A percentile compares a stretch with the other conserved stretches of the same genome.
Conservation (phyloP, 2,329 filamentous ascomycete species). For the Trichoderma aggressivum region DNA sequence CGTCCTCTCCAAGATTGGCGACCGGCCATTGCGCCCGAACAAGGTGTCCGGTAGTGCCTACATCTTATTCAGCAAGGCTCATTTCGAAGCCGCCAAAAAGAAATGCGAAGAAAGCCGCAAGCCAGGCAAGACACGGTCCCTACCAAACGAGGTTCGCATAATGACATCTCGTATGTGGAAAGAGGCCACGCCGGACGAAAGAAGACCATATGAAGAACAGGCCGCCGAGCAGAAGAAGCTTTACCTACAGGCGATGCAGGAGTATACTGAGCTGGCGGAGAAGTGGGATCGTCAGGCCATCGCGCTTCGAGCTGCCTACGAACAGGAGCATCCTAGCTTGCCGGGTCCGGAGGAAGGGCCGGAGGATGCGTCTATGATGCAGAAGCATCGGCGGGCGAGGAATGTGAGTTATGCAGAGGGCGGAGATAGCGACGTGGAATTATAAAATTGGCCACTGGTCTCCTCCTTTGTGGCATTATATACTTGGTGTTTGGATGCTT, state of each 20-base stretch:
- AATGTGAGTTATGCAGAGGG: constrained; percentile 36
- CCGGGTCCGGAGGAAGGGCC: constrained; percentile 26
- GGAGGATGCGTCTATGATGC: constrained; percentile 23
- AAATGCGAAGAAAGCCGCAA: constrained; percentile 63
- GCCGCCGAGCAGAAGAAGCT: constrained; percentile 66
- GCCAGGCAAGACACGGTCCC: constrained; percentile 60
- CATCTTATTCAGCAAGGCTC: constrained; percentile 78
- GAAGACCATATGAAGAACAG: constrained; percentile 73
- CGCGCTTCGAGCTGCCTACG: constrained; percentile 51
- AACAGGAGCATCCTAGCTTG: constrained; percentile 46
- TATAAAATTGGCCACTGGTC: neutral
- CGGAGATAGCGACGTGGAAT: constrained; percentile 4
- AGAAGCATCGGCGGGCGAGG: constrained; percentile 36
- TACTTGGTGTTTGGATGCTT: constrained; percentile 7
- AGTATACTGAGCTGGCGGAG: constrained; percentile 59
- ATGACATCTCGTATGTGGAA: constrained; percentile 92
- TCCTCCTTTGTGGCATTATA: neutral
- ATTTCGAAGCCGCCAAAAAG: constrained; percentile 60
- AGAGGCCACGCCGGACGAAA: constrained; percentile 65
- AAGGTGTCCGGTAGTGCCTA: constrained; percentile 82
- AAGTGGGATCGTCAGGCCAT: constrained; percentile 70
- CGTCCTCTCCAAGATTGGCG: constrained; percentile 61
- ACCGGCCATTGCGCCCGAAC: constrained; percentile 66
- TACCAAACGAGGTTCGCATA: constrained; percentile 77
- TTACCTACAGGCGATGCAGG: constrained; percentile 56